phyloP scores from a whole-genome alignment of 202 grass and related monocot species.

The Tripidium arundinaceum region DNA sequence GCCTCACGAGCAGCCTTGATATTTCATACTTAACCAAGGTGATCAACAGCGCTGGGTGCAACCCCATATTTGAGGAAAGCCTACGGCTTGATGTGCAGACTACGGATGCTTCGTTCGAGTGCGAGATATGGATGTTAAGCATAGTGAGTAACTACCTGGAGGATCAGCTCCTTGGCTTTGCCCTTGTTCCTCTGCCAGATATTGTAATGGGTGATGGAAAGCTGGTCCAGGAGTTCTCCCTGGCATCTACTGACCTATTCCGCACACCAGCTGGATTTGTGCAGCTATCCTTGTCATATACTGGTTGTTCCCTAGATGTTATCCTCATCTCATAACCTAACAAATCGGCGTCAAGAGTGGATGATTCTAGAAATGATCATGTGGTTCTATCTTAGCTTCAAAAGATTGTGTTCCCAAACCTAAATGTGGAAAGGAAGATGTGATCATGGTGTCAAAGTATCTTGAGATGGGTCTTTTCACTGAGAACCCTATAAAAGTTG shows the following conservation, averaged over 20 bases:
- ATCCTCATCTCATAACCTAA: conserved; percentile 38
- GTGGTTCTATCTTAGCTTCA: conserved; percentile 39
- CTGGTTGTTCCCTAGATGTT: conserved; percentile 57
- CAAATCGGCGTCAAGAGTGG: conserved; percentile 1
- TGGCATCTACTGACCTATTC: conserved; percentile 65
- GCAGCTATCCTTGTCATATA: conserved; percentile 57
- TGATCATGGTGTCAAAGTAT: background rate
- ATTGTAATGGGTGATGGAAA: conserved; percentile 45
- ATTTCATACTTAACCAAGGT: conserved; percentile 53
- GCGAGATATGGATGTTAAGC: conserved; percentile 84
- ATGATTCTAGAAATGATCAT: conserved; percentile 23
- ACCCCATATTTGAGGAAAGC: conserved; percentile 67
- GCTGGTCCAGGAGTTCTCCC: conserved; percentile 50
- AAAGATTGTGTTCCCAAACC: conserved; percentile 77
- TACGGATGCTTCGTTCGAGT: conserved; percentile 48
- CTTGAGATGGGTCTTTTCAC: background rate
- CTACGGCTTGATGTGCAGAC: conserved; percentile 48
- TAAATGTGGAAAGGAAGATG: conserved; percentile 70
- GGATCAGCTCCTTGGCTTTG: conserved; percentile 76
- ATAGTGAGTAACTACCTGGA: conserved; percentile 74
- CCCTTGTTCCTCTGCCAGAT: conserved; percentile 55
- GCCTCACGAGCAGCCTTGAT: conserved; percentile 45
- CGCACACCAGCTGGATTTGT: conserved; percentile 72
- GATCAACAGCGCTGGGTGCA: conserved; percentile 59
- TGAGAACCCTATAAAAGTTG: conserved; percentile 29